phyloP scores from a whole-genome alignment of 1,284 basidiomycete species.

The Trichosporon faecale region DNA sequence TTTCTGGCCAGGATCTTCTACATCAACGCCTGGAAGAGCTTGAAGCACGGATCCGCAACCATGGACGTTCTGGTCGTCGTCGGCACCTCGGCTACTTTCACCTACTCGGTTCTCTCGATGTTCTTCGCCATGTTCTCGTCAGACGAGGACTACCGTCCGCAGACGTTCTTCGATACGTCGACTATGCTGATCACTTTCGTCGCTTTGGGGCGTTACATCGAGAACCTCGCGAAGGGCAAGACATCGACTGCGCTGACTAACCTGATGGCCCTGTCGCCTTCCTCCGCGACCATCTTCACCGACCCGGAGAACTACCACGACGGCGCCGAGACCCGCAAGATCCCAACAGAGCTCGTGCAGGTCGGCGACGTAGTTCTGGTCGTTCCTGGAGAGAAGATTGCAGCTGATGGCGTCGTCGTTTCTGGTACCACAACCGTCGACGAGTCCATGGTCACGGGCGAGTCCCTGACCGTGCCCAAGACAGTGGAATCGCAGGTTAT shows the following conservation, averaged over 20 bases:
- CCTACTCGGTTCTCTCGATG: conserved; percentile 78
- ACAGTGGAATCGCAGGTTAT: conserved; percentile 78
- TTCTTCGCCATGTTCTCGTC: conserved; percentile 61
- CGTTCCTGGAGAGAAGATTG: conserved; percentile 93
- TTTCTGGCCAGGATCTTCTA: conserved; percentile 89
- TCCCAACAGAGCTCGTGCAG: conserved; percentile 91
- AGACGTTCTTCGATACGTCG: conserved; percentile 96
- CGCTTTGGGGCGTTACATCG: conserved; percentile 89
- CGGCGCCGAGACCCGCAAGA: conserved; percentile 74
- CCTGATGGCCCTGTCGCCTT: conserved; percentile 89
- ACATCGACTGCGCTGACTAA: conserved; percentile 95
- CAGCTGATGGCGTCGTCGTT: conserved; percentile 89
- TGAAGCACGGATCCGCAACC: conserved; percentile 84
- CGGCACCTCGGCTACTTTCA: conserved; percentile 89
- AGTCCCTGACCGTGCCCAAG: conserved; percentile 87
- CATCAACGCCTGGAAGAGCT: conserved; percentile 79
- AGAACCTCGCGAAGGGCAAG: conserved; percentile 95
- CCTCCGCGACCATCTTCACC: conserved; percentile 92
- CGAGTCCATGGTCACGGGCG: conserved; percentile 96
- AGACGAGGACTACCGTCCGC: conserved; percentile 66
- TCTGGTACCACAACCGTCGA: conserved; percentile 84
- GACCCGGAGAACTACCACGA: conserved; percentile 56
- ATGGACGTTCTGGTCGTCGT: conserved; percentile 90
- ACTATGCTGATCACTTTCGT: conserved; percentile 99
- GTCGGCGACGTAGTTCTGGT: conserved; percentile 91